These are phyloP conservation scores for Gardenia jasminoides DNA, from an alignment of 257 asterid genomes.

Conservation along the genomic window DNA sequence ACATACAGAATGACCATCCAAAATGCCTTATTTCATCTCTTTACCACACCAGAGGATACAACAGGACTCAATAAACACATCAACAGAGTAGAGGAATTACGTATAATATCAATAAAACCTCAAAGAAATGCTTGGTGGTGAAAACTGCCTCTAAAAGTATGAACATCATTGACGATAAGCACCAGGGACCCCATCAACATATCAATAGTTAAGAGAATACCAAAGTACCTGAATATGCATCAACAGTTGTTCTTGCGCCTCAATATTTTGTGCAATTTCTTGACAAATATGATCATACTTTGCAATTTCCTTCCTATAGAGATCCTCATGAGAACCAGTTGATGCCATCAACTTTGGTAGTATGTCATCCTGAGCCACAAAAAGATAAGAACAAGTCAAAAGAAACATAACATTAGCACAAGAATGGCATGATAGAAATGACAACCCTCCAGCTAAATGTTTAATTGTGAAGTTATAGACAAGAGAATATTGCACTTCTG, in stretches of 20 bases:
- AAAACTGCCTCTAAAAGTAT: constrained; percentile 2
- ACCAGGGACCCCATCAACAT: background rate
- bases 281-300: constrained; percentile 80
- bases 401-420: background rate
- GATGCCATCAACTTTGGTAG: constrained; percentile 90
- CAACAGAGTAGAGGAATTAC: background rate
- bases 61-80: background rate
- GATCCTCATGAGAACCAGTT: constrained; percentile 90
- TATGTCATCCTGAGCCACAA: constrained; percentile 76
- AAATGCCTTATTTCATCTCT: background rate
- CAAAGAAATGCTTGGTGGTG: background rate
- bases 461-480: background rate
- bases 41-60: no score
- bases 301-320: constrained; percentile 83
- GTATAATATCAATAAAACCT: constrained; percentile 5
- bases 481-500: background rate
- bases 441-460: background rate
- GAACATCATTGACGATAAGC: background rate
- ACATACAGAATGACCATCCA: background rate
- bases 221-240: constrained; percentile 77
- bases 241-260: constrained; percentile 79
- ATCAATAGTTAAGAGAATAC: background rate
- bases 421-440: background rate
- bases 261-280: constrained; percentile 77
- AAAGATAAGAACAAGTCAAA: background rate